Evolutionary conservation across 1,139 yeast genomes (phyloP).

Genomic region (Arxiozyma slooffiae): DNA sequence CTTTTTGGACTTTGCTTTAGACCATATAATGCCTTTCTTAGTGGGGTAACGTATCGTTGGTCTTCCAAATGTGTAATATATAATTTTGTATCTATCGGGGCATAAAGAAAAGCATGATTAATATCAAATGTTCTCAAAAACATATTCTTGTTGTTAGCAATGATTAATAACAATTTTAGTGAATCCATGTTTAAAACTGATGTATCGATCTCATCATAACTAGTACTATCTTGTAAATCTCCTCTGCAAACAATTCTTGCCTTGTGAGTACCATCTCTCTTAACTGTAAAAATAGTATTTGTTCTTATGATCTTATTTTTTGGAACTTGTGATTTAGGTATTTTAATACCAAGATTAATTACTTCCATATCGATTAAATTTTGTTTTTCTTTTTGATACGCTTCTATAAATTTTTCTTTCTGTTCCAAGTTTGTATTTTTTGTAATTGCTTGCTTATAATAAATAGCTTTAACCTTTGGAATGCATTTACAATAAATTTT

Average conservation of each 20-base stretch:
- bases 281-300: conserved; percentile 2
- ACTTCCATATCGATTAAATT: background rate
- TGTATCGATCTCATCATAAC: conserved; percentile 5
- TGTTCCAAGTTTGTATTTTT: background rate
- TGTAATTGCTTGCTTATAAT: no score
- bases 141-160: conserved; percentile 2
- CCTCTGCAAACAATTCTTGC: conserved; percentile 7
- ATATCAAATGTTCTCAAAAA: conserved; percentile 5
- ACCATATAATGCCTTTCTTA: conserved; percentile 7
- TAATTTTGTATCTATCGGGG: conserved; percentile 4
- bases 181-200: conserved; percentile 5
- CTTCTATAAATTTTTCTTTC: background rate
- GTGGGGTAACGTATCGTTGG: background rate
- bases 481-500: no score
- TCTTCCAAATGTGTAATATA: conserved; percentile 3
- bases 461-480: background rate
- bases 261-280: conserved; percentile 5
- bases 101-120: conserved; percentile 9
- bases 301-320: conserved; percentile 1
- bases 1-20: conserved; percentile 6
- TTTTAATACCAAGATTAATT: background rate
- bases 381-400: background rate
- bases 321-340: background rate
- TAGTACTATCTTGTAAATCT: conserved; percentile 1
- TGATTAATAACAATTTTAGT: conserved; percentile 5